Conservation (phyloP, 768 basidiomycete species). For the Kwoniella pini region DNA sequence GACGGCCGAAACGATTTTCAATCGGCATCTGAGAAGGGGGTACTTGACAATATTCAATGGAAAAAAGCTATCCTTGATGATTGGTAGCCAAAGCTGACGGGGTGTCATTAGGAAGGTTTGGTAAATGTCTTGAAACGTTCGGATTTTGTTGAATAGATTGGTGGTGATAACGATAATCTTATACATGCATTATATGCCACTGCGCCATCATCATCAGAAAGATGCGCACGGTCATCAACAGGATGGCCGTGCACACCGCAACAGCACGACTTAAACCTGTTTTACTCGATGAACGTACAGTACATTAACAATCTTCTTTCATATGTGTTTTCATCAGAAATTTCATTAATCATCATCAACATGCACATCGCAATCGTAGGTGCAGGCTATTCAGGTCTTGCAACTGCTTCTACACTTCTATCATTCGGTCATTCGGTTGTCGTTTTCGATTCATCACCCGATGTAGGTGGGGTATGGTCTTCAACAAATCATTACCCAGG, state of each 20-base stretch:
- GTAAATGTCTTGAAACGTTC: too few species aligned
- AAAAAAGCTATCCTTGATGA: conserved; percentile 16
- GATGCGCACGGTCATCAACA: too few species aligned
- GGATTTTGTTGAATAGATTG: too few species aligned
- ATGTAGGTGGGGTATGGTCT: conserved; percentile 9
- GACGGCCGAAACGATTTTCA: conserved; percentile 17
- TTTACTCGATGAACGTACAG: too few species aligned
- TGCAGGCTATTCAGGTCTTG: conserved; percentile 4
- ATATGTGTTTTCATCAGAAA: background rate
- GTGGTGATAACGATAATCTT: too few species aligned
- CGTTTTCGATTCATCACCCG: conserved; percentile 2
- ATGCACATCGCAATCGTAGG: conserved; percentile 6
- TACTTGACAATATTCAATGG: background rate
- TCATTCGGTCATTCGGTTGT: conserved; percentile 4
- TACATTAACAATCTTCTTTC: background rate
- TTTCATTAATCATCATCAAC: too few species aligned
- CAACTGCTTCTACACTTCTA: background rate
- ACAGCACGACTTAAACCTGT: too few species aligned
- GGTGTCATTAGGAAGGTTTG: too few species aligned
- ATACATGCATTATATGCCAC: too few species aligned
- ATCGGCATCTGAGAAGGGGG: background rate
- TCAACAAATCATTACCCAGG: conserved; percentile 7
- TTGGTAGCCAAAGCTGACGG: conserved; percentile 5
- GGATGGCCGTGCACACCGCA: too few species aligned
- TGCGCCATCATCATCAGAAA: too few species aligned